A percentile compares a stretch with the other conserved stretches of the same genome.
Conservation (phyloP, 2,329 filamentous ascomycete species). For the Furcasterigmium sp. region DNA sequence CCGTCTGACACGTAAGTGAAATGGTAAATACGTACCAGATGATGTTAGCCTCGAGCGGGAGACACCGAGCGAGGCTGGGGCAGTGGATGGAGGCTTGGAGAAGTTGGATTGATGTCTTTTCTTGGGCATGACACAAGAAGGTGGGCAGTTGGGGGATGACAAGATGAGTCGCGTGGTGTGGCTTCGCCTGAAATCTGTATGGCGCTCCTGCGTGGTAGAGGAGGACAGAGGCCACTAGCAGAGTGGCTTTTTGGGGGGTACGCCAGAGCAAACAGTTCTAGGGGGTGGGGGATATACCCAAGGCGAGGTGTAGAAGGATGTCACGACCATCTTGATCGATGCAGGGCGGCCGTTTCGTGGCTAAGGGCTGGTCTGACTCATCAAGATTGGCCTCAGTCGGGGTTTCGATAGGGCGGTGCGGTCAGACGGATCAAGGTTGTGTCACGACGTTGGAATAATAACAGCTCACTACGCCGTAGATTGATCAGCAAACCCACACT, state of each 20-base stretch:
- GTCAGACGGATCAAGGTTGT: not conserved
- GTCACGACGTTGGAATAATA: constrained; percentile 7
- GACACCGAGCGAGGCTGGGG: constrained; percentile 20
- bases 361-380: not conserved
- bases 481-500: no score
- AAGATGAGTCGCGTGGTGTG: constrained; percentile 1
- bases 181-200: constrained; percentile 1
- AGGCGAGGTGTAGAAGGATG: no score
- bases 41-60: constrained; percentile 10
- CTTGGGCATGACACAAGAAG: constrained; percentile 49
- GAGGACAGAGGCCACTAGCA: not conserved
- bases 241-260: no score
- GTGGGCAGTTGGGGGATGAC: constrained; percentile 13
- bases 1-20: no score
- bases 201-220: not conserved
- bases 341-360: not conserved
- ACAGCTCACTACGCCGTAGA: not conserved
- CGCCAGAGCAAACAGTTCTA: not conserved
- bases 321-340: no score
- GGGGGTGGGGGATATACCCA: not conserved
- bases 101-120: constrained; percentile 52
- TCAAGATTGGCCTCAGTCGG: no score
- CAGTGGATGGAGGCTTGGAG: constrained; percentile 54
- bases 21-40: constrained; percentile 10
- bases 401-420: no score